Percentiles rank a stretch among this genome's conserved stretches.
These are phyloP conservation scores for Choanephora cucurbitarum DNA, from an alignment of 371 early-diverging fungal genomes.

Conservation along the genomic window DNA sequence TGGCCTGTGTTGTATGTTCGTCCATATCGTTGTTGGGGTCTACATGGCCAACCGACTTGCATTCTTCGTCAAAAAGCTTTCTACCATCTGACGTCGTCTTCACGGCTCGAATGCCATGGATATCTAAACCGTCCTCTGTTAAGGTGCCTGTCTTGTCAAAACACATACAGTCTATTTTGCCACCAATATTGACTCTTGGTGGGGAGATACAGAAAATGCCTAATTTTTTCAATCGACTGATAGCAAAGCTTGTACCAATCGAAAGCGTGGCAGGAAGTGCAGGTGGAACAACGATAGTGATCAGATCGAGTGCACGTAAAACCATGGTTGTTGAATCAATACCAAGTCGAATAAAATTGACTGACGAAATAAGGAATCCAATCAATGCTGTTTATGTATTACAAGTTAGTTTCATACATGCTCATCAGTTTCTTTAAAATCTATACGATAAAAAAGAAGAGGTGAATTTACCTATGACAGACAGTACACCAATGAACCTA, in stretches of 20 bases:
- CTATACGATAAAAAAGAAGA: neutral
- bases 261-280: conserved; percentile 97
- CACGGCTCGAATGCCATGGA: conserved; percentile 82
- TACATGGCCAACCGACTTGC: conserved; percentile 25
- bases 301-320: conserved; percentile 87
- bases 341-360: conserved; percentile 83
- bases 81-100: conserved; percentile 20
- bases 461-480: conserved; percentile 59
- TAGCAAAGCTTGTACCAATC: conserved; percentile 95
- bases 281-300: conserved; percentile 96
- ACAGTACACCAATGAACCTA: conserved; percentile 90
- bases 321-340: conserved; percentile 71
- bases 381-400: conserved; percentile 51
- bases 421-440: too few relatives aligned
- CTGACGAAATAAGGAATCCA: conserved; percentile 84
- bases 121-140: conserved; percentile 98
- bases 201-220: conserved; percentile 95
- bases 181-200: conserved; percentile 94
- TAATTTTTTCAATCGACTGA: conserved; percentile 77
- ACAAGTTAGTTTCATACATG: too few relatives aligned
- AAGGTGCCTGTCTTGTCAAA: conserved; percentile 99
- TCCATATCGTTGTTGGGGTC: conserved; percentile 26
- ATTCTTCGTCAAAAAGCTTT: conserved; percentile 45
- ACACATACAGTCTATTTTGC: conserved; percentile 94
- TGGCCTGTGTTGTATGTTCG: conserved; percentile 23